Evolutionary conservation across 1,139 yeast species (phyloP).

Genomic region (Candida pseudoviswanathii): DNA sequence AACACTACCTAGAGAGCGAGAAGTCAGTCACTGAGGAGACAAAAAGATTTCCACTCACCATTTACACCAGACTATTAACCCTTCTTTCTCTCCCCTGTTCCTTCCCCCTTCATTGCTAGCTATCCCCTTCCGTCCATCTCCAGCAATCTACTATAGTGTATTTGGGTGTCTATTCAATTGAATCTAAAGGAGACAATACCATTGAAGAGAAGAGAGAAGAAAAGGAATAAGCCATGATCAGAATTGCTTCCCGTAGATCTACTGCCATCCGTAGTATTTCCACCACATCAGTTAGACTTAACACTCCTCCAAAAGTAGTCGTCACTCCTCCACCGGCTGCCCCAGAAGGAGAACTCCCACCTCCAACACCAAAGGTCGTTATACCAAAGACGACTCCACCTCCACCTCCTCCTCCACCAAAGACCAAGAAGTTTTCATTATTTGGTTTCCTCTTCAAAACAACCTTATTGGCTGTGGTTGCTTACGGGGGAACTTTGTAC

Average conservation of each 20-base stretch:
- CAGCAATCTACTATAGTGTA: not conserved
- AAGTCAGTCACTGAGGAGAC: not conserved
- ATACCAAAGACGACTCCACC: constrained; percentile 12
- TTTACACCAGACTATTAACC: too few species aligned
- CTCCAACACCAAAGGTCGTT: constrained; percentile 13
- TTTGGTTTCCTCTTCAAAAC: constrained; percentile 36
- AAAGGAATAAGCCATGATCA: constrained; percentile 13
- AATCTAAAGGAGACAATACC: not conserved
- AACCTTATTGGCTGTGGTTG: constrained; percentile 29
- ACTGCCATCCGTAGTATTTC: constrained; percentile 12
- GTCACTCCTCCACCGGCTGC: constrained; percentile 16
- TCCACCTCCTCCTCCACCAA: constrained; percentile 13
- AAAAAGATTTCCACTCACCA: constrained; percentile 1
- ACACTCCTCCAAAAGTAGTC: constrained; percentile 11
- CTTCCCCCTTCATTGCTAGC: too few species aligned
- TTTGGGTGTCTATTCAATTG: not conserved
- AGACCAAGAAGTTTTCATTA: constrained; percentile 36
- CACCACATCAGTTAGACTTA: constrained; percentile 12
- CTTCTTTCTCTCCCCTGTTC: too few species aligned
- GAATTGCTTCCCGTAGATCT: constrained; percentile 12
- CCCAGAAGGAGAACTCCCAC: constrained; percentile 6
- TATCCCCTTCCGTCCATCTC: too few species aligned
- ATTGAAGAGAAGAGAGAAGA: not conserved
- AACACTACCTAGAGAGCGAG: not conserved
- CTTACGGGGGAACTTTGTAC: constrained; percentile 44